phyloP scores from a whole-genome alignment of 2,329 filamentous ascomycete genomes.

The Nothopassalora personata region DNA sequence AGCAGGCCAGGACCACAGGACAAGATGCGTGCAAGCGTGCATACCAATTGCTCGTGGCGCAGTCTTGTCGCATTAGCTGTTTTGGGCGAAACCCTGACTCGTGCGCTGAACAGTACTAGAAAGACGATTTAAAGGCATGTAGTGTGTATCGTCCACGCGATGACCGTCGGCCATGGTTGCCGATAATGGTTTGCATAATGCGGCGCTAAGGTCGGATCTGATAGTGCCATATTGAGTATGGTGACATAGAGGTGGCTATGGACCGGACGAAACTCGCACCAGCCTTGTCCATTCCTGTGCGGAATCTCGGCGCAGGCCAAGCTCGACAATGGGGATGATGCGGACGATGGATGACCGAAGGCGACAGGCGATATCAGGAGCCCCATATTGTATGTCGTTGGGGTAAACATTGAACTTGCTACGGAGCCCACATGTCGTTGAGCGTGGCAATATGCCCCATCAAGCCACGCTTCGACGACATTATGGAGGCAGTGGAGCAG shows the following conservation, averaged over 20 bases:
- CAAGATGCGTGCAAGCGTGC: not conserved
- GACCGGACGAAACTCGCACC: too few relatives aligned
- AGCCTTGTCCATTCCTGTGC: not conserved
- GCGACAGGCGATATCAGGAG: not conserved
- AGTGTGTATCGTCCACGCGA: not conserved
- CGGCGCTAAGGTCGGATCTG: constrained; percentile 7
- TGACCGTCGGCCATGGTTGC: not conserved
- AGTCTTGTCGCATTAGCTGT: not conserved
- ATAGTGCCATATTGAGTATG: not conserved
- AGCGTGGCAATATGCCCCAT: not conserved
- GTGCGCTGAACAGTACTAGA: not conserved
- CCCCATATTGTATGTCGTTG: constrained; percentile 1
- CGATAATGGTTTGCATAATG: not conserved
- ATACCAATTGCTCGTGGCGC: not conserved
- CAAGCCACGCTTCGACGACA: constrained; percentile 11
- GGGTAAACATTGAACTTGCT: not conserved
- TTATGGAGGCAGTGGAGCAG: constrained; percentile 11
- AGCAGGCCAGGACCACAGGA: constrained; percentile 1
- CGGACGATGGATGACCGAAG: not conserved
- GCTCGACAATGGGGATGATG: too few relatives aligned
- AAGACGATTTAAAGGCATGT: not conserved
- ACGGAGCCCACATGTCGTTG: constrained; percentile 2
- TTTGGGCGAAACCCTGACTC: not conserved
- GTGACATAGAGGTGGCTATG: not conserved
- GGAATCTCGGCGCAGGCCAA: not conserved